Evolutionary conservation across 2,329 filamentous ascomycete genomes (phyloP).

Genomic region (Sporothrix curviconia): DNA sequence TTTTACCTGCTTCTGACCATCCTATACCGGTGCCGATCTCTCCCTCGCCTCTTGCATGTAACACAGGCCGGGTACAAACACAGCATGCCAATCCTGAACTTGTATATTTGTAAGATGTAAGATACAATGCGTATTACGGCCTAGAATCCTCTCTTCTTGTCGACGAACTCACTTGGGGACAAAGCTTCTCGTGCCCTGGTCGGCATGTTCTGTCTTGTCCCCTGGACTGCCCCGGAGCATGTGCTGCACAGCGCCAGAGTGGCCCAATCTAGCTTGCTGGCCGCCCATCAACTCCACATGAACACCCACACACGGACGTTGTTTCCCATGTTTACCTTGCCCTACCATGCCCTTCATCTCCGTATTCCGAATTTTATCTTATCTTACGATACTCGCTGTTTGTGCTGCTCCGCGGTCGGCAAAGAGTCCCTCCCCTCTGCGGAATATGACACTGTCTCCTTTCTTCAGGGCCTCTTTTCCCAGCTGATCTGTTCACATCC

Average conservation of each 20-base stretch:
- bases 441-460: neutral
- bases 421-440: neutral
- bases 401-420: neutral
- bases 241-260: neutral
- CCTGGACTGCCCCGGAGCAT: neutral
- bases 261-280: neutral
- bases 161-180: neutral
- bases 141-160: neutral
- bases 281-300: neutral
- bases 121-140: neutral
- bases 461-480: neutral
- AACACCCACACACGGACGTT: neutral
- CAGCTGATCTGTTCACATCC: neutral
- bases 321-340: neutral
- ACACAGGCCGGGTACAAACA: neutral
- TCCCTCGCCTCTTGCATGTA: neutral
- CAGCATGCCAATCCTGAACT: neutral
- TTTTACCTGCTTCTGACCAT: neutral
- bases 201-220: neutral
- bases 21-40: neutral
- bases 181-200: neutral
- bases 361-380: too few species aligned
- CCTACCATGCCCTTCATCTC: neutral
- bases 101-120: too few species aligned
- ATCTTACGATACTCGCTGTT: too few species aligned